phyloP scores from a whole-genome alignment of 352 stramenopile species.

The Pythium rishiriense region DNA sequence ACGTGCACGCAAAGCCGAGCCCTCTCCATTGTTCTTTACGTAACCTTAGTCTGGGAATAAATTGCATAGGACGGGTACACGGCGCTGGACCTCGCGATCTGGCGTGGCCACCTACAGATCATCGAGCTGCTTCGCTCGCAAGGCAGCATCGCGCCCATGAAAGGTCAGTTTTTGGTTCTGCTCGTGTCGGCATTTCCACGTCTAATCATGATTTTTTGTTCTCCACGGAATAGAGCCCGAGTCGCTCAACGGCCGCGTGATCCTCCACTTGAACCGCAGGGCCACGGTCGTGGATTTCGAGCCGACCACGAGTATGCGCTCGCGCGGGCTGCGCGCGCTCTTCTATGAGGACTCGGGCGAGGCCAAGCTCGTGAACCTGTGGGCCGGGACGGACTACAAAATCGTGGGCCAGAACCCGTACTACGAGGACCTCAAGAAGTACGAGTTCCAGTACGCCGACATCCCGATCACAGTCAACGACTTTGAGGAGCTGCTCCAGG shows the following conservation, averaged over 20 bases:
- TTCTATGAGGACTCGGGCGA: conserved; percentile 80
- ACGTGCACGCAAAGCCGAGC: neutral
- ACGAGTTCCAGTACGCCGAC: conserved; percentile 73
- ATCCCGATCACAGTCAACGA: conserved; percentile 42
- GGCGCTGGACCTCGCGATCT: conserved; percentile 79
- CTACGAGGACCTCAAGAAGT: conserved; percentile 67
- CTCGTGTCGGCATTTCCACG: neutral
- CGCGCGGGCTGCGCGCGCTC: conserved; percentile 69
- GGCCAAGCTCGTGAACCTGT: conserved; percentile 78
- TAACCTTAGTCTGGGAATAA: neutral
- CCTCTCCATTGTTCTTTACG: neutral
- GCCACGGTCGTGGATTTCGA: conserved; percentile 84
- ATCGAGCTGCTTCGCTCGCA: conserved; percentile 81
- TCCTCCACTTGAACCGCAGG: conserved; percentile 64
- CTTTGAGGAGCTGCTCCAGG: conserved; percentile 52
- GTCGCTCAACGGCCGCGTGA: conserved; percentile 74
- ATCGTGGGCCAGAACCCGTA: conserved; percentile 75
- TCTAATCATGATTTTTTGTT: conserved; percentile 7
- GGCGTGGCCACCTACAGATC: conserved; percentile 80
- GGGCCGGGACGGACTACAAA: conserved; percentile 82
- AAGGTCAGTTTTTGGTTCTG: conserved; percentile 49
- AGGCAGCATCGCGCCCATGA: conserved; percentile 80
- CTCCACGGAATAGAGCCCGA: conserved; percentile 65
- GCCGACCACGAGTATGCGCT: conserved; percentile 72
- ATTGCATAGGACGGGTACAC: conserved; percentile 69